Evolutionary conservation across 345 rosid species (phyloP).

Genomic region (Heritiera fomes): DNA sequence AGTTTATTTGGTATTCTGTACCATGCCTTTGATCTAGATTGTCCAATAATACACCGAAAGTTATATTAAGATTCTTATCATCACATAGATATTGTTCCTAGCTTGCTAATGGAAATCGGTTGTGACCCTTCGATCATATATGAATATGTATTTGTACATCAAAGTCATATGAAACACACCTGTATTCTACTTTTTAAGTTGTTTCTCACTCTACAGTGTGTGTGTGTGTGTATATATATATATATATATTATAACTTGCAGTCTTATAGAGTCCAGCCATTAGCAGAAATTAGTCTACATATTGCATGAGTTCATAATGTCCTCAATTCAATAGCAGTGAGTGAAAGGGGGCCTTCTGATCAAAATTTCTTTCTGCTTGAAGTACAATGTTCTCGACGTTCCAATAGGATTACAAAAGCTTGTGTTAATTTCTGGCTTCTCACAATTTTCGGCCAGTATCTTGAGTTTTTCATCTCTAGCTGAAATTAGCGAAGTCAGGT

Average conservation of each 20-base stretch:
- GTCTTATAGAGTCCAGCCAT: constrained; percentile 28
- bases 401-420: background rate
- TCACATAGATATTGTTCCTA: no score
- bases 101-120: background rate
- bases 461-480: constrained; percentile 8
- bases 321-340: constrained; percentile 37
- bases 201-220: background rate
- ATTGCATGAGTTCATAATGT: constrained; percentile 39
- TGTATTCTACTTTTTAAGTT: background rate
- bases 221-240: no score
- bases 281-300: constrained; percentile 34
- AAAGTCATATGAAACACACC: background rate
- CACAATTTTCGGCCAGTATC: background rate
- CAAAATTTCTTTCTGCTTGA: background rate
- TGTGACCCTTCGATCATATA: background rate
- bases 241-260: constrained; percentile 1
- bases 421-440: background rate
- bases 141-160: background rate
- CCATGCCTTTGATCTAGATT: no score
- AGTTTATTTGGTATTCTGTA: no score
- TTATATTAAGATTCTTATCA: no score
- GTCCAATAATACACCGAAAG: no score
- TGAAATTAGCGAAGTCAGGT: background rate
- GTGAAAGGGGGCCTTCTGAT: constrained; percentile 12
- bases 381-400: background rate